These are phyloP conservation scores for Rosa chinensis DNA, from an alignment of 306 rosid genomes.

Conservation along the genomic window DNA sequence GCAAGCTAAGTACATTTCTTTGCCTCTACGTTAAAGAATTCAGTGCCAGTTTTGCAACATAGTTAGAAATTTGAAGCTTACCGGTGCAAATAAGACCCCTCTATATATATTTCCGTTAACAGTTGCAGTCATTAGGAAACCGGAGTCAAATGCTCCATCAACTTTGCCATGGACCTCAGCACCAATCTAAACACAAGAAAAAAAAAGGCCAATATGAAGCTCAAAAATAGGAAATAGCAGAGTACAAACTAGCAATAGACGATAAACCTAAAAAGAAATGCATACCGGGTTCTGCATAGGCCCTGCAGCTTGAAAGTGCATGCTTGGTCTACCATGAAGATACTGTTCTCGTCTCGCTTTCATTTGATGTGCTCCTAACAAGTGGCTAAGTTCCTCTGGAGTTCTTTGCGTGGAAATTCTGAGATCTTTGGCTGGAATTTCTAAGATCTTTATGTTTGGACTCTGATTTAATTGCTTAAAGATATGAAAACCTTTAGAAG, in stretches of 20 bases:
- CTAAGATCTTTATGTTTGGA: constrained; percentile 34
- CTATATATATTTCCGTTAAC: constrained; percentile 71
- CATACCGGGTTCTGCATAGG: constrained; percentile 46
- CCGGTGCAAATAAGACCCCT: constrained; percentile 89
- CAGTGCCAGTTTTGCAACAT: not conserved
- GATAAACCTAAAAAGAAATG: not conserved
- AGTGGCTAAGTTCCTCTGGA: constrained; percentile 43
- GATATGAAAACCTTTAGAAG: constrained; percentile 53
- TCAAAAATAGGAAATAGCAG: not conserved
- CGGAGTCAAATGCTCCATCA: constrained; percentile 86
- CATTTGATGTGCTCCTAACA: constrained; percentile 42
- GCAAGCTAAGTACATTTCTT: not conserved
- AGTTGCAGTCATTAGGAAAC: constrained; percentile 75
- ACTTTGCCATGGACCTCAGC: constrained; percentile 85
- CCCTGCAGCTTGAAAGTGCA: constrained; percentile 31
- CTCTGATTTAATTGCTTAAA: constrained; percentile 35
- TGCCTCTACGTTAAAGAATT: not conserved
- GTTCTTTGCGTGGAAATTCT: constrained; percentile 17
- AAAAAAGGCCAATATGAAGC: constrained; percentile 4
- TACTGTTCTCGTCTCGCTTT: constrained; percentile 40
- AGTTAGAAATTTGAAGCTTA: constrained; percentile 37
- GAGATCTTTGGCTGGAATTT: constrained; percentile 11
- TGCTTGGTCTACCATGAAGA: constrained; percentile 34
- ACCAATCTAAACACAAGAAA: constrained; percentile 58
- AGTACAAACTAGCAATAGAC: not conserved